A percentile compares a stretch with the other conserved stretches of the same genome.
These are phyloP conservation scores for Solanum dulcamara DNA, from an alignment of 257 asterid genomes.

Conservation along the genomic window DNA sequence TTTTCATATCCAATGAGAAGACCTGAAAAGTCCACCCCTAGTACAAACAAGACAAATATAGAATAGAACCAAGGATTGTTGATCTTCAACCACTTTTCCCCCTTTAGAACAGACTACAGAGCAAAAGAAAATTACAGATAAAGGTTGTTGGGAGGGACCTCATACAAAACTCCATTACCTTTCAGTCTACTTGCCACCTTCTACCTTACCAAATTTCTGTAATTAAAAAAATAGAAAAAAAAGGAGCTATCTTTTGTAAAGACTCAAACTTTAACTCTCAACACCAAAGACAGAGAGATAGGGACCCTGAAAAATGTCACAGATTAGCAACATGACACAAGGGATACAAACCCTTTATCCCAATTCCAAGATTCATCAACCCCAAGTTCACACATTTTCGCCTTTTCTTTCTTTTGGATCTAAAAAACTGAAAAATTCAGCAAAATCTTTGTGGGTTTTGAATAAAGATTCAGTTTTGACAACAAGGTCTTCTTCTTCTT, in stretches of 20 bases:
- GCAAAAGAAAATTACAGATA: not conserved
- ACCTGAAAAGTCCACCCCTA: not conserved
- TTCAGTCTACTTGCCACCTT: not conserved
- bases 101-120: not conserved
- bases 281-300: not conserved
- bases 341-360: conserved; percentile 28
- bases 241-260: not conserved
- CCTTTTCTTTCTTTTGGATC: conserved; percentile 35
- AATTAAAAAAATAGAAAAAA: not conserved
- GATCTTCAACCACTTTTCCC: not conserved
- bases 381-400: conserved; percentile 22
- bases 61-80: not conserved
- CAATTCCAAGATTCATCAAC: conserved; percentile 17
- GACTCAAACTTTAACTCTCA: not conserved
- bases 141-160: not conserved
- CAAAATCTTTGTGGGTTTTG: conserved; percentile 19
- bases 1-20: not conserved
- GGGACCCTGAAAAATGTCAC: conserved; percentile 20
- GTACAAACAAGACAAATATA: not conserved
- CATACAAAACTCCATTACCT: not conserved
- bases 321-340: conserved; percentile 36
- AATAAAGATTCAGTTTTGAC: conserved; percentile 33
- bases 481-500: conserved; percentile 2
- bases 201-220: not conserved
- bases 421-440: conserved; percentile 21